Evolutionary conservation across 208 protist species (phyloP).

Genomic region (Trypanosoma mega): DNA sequence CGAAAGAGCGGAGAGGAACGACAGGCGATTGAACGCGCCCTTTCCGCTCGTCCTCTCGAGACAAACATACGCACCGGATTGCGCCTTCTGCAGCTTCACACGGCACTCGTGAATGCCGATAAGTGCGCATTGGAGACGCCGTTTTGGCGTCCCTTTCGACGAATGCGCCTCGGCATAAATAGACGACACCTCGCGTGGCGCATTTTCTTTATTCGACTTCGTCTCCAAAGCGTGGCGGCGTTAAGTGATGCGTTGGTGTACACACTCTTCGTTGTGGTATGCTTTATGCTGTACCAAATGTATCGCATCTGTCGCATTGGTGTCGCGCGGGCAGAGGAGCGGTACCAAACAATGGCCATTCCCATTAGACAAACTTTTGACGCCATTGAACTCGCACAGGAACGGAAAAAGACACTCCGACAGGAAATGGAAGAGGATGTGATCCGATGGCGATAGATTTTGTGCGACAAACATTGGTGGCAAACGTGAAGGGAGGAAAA

Average conservation of each 20-base stretch:
- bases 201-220: conserved; percentile 59
- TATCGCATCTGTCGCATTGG: conserved; percentile 77
- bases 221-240: conserved; percentile 53
- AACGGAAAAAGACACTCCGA: conserved; percentile 39
- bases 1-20: conserved; percentile 73
- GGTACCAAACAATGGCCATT: conserved; percentile 71
- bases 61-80: conserved; percentile 56
- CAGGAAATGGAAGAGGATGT: conserved; percentile 82
- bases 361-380: conserved; percentile 82
- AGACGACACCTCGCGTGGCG: conserved; percentile 64
- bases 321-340: conserved; percentile 70
- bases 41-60: conserved; percentile 50
- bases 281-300: conserved; percentile 77
- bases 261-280: conserved; percentile 56
- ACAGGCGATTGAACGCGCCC: conserved; percentile 58
- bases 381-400: conserved; percentile 59
- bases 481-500: neutral
- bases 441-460: conserved; percentile 27
- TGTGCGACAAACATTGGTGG: neutral
- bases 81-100: conserved; percentile 64
- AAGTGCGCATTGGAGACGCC: conserved; percentile 25
- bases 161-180: conserved; percentile 28
- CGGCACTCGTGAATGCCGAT: conserved; percentile 56
- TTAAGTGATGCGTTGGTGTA: conserved; percentile 81
- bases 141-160: conserved; percentile 34